Evolutionary conservation across 2,329 filamentous ascomycete species (phyloP).

Genomic region (Colletotrichum limetticola): DNA sequence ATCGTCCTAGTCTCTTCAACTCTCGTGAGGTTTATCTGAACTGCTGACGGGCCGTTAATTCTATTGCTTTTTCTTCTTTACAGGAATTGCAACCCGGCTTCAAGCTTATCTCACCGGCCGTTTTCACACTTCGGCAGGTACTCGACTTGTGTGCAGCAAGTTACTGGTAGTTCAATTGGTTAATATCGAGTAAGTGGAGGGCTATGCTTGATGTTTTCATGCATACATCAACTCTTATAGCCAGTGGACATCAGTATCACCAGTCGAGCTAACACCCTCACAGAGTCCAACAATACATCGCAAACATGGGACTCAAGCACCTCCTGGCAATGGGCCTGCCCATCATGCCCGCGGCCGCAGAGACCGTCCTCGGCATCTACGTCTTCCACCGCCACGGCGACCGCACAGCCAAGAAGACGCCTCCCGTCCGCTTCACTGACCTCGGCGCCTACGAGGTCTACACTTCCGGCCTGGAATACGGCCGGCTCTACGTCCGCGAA

Average conservation of each 20-base stretch:
- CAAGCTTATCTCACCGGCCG: neutral
- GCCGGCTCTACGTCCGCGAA: slow-evolving; percentile 76
- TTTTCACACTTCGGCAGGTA: neutral
- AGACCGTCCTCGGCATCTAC: slow-evolving; percentile 84
- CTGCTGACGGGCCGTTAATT: neutral
- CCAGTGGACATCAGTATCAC: neutral
- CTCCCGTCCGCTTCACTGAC: slow-evolving; percentile 78
- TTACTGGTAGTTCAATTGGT: neutral
- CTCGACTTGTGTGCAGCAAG: neutral
- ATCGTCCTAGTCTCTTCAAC: neutral
- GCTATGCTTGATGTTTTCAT: neutral
- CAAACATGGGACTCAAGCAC: slow-evolving; percentile 52
- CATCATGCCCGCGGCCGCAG: slow-evolving; percentile 57
- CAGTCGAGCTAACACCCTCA: neutral
- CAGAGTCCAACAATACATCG: neutral
- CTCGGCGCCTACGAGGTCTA: slow-evolving; percentile 83
- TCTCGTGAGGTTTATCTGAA: neutral
- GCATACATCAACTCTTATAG: neutral
- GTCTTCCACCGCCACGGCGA: slow-evolving; percentile 94
- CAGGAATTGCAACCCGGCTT: neutral
- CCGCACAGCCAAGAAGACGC: slow-evolving; percentile 80
- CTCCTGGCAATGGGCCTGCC: slow-evolving; percentile 42
- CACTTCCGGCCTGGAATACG: slow-evolving; percentile 79
- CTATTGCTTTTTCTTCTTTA: neutral
- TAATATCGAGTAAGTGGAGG: neutral